Conservation (phyloP, 2,329 filamentous ascomycete genomes). For the Colletotrichum chlorophyti region DNA sequence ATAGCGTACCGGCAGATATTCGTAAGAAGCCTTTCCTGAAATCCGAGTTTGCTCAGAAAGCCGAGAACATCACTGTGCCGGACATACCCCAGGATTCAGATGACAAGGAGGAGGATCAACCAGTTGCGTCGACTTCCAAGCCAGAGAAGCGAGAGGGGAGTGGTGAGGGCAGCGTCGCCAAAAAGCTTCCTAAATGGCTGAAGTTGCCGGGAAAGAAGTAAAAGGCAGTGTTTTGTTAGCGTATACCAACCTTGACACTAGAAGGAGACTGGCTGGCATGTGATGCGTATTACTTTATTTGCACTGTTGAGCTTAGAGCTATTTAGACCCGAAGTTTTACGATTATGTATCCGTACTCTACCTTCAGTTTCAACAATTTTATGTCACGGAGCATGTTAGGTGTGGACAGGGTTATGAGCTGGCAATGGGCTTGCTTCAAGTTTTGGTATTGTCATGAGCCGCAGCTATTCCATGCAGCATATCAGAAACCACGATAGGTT, state of each 20-base stretch:
- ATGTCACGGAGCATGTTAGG: no score
- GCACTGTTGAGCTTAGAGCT: not conserved
- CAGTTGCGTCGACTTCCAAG: conserved; percentile 36
- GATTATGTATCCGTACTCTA: no score
- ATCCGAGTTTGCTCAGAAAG: conserved; percentile 62
- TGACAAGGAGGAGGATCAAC: conserved; percentile 45
- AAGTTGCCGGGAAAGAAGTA: conserved; percentile 77
- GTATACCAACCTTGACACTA: not conserved
- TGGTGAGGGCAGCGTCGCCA: conserved; percentile 41
- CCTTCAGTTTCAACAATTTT: no score
- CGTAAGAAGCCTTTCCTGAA: conserved; percentile 67
- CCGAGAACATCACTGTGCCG: conserved; percentile 71
- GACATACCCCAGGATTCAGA: conserved; percentile 52
- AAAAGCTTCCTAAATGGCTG: conserved; percentile 73
- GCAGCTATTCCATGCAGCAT: conserved; percentile 39
- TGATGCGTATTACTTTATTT: no score
- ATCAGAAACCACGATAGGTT: conserved; percentile 40
- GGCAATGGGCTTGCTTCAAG: conserved; percentile 26
- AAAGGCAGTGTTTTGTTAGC: conserved; percentile 37
- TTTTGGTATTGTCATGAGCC: conserved; percentile 44
- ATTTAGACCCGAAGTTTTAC: no score
- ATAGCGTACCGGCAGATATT: conserved; percentile 62
- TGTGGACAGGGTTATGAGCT: no score
- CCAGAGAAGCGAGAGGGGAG: conserved; percentile 45
- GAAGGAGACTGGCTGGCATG: no score